phyloP scores from a whole-genome alignment of 805 yeast genomes.

The Candida corydali region DNA sequence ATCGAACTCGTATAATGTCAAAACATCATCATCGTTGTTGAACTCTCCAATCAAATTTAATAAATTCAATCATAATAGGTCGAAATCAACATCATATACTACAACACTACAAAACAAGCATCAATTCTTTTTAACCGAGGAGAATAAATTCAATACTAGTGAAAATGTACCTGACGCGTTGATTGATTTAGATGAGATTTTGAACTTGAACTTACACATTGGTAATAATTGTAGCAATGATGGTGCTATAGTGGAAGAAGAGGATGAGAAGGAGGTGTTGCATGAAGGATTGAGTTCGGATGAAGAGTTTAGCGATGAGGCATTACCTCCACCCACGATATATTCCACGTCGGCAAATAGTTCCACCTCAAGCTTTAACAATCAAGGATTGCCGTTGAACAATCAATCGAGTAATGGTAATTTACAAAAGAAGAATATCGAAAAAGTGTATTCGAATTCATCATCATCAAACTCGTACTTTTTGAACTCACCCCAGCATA shows the following conservation, averaged over 20 bases:
- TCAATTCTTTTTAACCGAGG: slow-evolving; percentile 10
- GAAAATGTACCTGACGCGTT: slow-evolving; percentile 32
- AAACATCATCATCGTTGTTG: neutral
- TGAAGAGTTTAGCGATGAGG: slow-evolving; percentile 3
- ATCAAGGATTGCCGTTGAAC: slow-evolving; percentile 1
- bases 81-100: neutral
- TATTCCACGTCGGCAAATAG: slow-evolving; percentile 32
- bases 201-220: slow-evolving; percentile 28
- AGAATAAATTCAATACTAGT: slow-evolving; percentile 1
- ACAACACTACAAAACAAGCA: slow-evolving; percentile 5
- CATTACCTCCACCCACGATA: slow-evolving; percentile 21
- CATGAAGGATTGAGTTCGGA: too few species aligned
- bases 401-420: too few species aligned
- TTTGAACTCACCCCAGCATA: slow-evolving; percentile 19
- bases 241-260: slow-evolving; percentile 8
- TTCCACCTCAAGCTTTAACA: slow-evolving; percentile 27
- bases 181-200: slow-evolving; percentile 37
- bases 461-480: slow-evolving; percentile 23
- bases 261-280: slow-evolving; percentile 9
- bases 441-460: slow-evolving; percentile 30
- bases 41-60: neutral
- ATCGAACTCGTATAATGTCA: neutral
- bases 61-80: neutral
- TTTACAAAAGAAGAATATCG: slow-evolving; percentile 19
- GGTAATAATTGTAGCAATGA: slow-evolving; percentile 26